phyloP scores from a whole-genome alignment of 768 basidiomycete genomes.

The Russula olivacea region DNA sequence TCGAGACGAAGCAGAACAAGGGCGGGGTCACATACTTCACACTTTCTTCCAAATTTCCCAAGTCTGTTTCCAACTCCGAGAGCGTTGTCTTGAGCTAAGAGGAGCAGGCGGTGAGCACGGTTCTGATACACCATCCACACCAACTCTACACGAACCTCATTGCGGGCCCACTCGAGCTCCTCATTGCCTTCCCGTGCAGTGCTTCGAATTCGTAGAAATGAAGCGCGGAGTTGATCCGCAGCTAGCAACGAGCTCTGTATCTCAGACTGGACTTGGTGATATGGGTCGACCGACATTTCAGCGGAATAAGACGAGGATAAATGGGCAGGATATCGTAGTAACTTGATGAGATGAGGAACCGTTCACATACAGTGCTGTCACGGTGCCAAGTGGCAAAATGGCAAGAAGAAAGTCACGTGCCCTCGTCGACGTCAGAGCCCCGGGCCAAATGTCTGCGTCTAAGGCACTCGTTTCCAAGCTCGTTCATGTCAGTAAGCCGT shows the following conservation, averaged over 20 bases:
- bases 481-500: no score
- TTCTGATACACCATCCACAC: not conserved
- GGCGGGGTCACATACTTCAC: constrained; percentile 55
- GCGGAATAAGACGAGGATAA: not conserved
- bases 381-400: not conserved
- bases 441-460: no score
- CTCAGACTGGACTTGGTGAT: constrained; percentile 81
- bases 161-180: constrained; percentile 72
- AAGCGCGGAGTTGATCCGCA: constrained; percentile 64
- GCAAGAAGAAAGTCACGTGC: not conserved
- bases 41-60: constrained; percentile 91
- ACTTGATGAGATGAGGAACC: no score
- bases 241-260: constrained; percentile 69
- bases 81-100: constrained; percentile 65
- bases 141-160: constrained; percentile 47
- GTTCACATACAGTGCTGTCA: no score
- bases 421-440: no score
- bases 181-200: constrained; percentile 70
- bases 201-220: constrained; percentile 71
- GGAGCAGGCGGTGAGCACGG: not conserved
- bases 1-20: not conserved
- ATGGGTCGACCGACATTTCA: constrained; percentile 72
- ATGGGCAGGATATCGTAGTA: not conserved
- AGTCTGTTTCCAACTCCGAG: constrained; percentile 72
- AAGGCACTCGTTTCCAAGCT: no score